These are phyloP conservation scores for Carex myosuroides DNA, from an alignment of 176 grass and related monocot genomes.

Conservation along the genomic window DNA sequence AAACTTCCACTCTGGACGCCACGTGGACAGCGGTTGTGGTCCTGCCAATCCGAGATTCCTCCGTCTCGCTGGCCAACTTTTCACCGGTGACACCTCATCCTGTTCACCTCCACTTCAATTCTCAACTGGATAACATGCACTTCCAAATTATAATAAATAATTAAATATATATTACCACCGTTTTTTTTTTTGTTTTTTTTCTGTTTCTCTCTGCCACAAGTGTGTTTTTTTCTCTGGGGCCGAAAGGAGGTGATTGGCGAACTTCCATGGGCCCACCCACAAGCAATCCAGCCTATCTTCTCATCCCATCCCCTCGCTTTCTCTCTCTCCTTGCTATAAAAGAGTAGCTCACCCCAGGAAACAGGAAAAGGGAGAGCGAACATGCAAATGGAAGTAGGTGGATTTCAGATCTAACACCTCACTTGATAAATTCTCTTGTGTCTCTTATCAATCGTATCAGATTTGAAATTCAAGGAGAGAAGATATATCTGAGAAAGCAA, in stretches of 20 bases:
- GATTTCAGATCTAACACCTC: slow-evolving; percentile 16
- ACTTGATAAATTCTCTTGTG: background rate
- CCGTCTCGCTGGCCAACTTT: slow-evolving; percentile 21
- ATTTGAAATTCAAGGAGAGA: background rate
- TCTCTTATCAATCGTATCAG: background rate
- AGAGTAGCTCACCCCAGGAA: slow-evolving; percentile 2
- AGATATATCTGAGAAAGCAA: background rate
- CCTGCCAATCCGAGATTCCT: background rate
- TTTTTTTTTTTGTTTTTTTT: too few relatives aligned
- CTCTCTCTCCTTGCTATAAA: background rate
- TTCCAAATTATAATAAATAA: background rate
- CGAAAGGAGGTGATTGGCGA: slow-evolving; percentile 19
- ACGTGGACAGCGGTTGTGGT: slow-evolving; percentile 11
- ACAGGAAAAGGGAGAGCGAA: slow-evolving; percentile 1
- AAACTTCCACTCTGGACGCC: slow-evolving; percentile 4
- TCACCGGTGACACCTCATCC: slow-evolving; percentile 23
- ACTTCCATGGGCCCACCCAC: slow-evolving; percentile 24
- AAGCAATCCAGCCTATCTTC: slow-evolving; percentile 20
- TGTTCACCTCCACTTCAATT: background rate
- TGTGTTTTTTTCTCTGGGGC: slow-evolving; percentile 7
- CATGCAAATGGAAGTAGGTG: slow-evolving; percentile 10
- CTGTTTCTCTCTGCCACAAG: background rate
- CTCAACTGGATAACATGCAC: slow-evolving; percentile 14
- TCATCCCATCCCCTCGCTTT: background rate
- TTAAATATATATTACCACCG: background rate